Percentiles rank a stretch among this genome's conserved stretches.
phyloP scores from a whole-genome alignment of 2,329 filamentous ascomycete species.

The Trichoderma semiorbis region DNA sequence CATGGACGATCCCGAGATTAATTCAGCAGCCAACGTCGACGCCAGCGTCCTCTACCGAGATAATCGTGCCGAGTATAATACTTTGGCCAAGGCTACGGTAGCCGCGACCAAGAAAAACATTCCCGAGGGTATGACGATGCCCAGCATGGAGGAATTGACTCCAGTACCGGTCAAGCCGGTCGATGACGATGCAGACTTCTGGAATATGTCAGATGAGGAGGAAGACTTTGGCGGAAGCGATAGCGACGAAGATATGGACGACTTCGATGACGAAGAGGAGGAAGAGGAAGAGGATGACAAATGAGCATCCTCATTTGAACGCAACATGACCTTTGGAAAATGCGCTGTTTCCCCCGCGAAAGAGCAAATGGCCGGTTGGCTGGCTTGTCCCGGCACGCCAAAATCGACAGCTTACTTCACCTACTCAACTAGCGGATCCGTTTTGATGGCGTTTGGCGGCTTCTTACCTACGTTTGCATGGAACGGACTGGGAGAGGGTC shows the following conservation, averaged over 20 bases:
- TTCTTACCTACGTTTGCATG: conserved; percentile 1
- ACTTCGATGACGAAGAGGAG: conserved; percentile 53
- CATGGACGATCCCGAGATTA: conserved; percentile 90
- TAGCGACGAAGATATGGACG: conserved; percentile 58
- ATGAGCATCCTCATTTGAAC: background rate
- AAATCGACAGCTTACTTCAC: background rate
- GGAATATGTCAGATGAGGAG: conserved; percentile 72
- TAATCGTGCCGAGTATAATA: conserved; percentile 64
- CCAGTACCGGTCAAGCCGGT: conserved; percentile 57
- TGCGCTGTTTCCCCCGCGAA: background rate
- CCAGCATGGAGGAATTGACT: conserved; percentile 63
- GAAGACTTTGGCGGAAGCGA: conserved; percentile 77
- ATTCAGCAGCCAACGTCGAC: conserved; percentile 91
- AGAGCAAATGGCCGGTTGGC: background rate
- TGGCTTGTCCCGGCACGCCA: background rate
- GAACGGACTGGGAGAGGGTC: background rate
- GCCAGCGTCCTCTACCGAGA: conserved; percentile 84
- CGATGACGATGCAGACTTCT: conserved; percentile 76
- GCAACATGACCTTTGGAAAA: background rate
- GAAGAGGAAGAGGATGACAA: conserved; percentile 49
- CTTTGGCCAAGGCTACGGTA: conserved; percentile 65
- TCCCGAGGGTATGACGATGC: conserved; percentile 76
- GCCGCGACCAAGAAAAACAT: conserved; percentile 74
- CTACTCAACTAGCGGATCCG: background rate
- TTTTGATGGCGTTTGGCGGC: conserved; percentile 18